A percentile compares a stretch with the other conserved stretches of the same genome.
These are phyloP conservation scores for Zygosaccharomyces gambellarensis DNA, from an alignment of 805 yeast species.

Conservation along the genomic window DNA sequence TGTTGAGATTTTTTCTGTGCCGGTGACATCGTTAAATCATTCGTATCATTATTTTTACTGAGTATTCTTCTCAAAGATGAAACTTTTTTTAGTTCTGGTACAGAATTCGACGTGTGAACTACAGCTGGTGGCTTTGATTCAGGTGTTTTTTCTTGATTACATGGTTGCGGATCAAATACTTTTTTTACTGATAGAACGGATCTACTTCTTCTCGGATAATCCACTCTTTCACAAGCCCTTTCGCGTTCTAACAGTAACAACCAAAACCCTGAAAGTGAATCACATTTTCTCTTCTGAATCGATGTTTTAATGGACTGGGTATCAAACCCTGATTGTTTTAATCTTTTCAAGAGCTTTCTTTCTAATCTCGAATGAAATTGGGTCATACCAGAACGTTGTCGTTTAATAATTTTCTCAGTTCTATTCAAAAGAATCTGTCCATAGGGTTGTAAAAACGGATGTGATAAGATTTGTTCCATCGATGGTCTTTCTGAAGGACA, in stretches of 20 bases:
- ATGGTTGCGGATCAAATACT: slow-evolving; percentile 23
- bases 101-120: slow-evolving; percentile 26
- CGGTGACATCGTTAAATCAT: not conserved
- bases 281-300: slow-evolving; percentile 56
- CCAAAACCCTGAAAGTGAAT: slow-evolving; percentile 72
- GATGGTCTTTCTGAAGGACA: slow-evolving; percentile 61
- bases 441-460: slow-evolving; percentile 46
- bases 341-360: slow-evolving; percentile 51
- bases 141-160: slow-evolving; percentile 18
- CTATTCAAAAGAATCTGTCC: slow-evolving; percentile 41
- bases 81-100: slow-evolving; percentile 6
- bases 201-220: slow-evolving; percentile 35
- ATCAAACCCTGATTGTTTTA: slow-evolving; percentile 61
- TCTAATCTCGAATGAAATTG: slow-evolving; percentile 61
- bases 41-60: slow-evolving; percentile 21
- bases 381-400: slow-evolving; percentile 34
- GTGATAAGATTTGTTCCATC: slow-evolving; percentile 45
- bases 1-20: not conserved
- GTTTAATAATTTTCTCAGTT: slow-evolving; percentile 36
- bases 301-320: slow-evolving; percentile 53
- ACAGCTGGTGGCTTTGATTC: slow-evolving; percentile 23
- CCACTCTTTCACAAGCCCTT: slow-evolving; percentile 29
- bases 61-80: slow-evolving; percentile 27
- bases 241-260: slow-evolving; percentile 54
- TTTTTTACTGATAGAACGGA: slow-evolving; percentile 33